Evolutionary conservation across 1,139 yeast species (phyloP).

Genomic region (Geotrichum reessii): DNA sequence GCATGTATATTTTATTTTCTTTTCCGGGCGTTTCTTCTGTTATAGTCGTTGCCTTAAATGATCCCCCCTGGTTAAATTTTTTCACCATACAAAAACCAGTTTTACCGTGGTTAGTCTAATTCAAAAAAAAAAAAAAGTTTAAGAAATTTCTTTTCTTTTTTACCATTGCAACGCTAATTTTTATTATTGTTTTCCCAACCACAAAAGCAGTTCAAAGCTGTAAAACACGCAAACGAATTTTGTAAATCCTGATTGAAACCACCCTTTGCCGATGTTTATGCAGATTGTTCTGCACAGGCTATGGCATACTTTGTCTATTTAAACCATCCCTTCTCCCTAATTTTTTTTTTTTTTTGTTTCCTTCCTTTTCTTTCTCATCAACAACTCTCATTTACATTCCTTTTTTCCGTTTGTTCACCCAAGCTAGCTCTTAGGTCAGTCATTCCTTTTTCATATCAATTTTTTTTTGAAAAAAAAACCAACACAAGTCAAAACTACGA

Average conservation of each 20-base stretch:
- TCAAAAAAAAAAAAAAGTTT: background rate
- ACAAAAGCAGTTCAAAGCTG: background rate
- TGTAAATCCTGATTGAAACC: background rate
- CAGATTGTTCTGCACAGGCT: background rate
- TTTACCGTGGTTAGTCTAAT: background rate
- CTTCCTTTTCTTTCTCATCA: background rate
- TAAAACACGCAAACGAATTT: background rate
- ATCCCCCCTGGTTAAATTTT: background rate
- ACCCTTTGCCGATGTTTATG: background rate
- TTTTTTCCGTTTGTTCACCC: background rate
- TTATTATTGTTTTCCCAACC: too few species aligned
- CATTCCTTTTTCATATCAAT: background rate
- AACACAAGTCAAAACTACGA: background rate
- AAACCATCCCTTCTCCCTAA: slow-evolving; percentile 1
- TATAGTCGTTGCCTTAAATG: too few species aligned
- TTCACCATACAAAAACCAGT: background rate
- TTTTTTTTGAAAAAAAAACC: background rate
- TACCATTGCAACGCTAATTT: background rate
- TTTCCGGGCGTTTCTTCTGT: background rate
- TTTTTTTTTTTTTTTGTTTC: background rate
- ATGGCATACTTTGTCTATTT: background rate
- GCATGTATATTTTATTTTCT: background rate
- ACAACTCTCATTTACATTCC: slow-evolving; percentile 5
- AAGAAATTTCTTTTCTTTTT: background rate
- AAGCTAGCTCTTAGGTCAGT: background rate